Evolutionary conservation across 257 asterid species (phyloP).

Genomic region (Thymus quinquecostatus): DNA sequence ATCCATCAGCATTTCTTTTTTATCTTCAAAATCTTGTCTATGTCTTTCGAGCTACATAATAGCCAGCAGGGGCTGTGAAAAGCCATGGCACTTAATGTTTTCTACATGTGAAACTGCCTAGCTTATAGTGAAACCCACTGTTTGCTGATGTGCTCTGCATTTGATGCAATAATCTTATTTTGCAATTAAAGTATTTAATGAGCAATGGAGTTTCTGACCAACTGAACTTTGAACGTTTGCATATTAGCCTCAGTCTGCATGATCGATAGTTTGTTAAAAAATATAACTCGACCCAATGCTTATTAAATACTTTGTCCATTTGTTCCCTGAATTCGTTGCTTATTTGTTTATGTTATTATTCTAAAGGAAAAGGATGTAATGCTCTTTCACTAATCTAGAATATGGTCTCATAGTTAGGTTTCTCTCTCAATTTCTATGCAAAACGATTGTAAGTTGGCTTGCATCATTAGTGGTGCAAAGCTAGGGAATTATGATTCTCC

Average conservation of each 20-base stretch:
- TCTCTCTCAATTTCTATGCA: constrained; percentile 15
- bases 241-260: neutral
- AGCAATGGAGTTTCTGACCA: neutral
- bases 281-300: too few relatives aligned
- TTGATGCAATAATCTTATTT: neutral
- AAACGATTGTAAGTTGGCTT: neutral
- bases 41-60: neutral
- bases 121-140: neutral
- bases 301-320: too few relatives aligned
- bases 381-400: constrained; percentile 2
- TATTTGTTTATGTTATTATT: neutral
- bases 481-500: neutral
- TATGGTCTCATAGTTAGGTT: neutral
- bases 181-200: neutral
- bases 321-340: too few relatives aligned
- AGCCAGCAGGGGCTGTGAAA: neutral
- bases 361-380: neutral
- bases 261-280: neutral
- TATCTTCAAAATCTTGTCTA: neutral
- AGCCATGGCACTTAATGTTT: neutral
- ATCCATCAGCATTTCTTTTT: neutral
- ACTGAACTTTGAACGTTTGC: neutral
- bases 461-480: neutral
- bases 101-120: neutral
- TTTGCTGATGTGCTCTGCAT: neutral